Evolutionary conservation across 2,329 filamentous ascomycete species (phyloP).

Genomic region (Raffaelea arxii): DNA sequence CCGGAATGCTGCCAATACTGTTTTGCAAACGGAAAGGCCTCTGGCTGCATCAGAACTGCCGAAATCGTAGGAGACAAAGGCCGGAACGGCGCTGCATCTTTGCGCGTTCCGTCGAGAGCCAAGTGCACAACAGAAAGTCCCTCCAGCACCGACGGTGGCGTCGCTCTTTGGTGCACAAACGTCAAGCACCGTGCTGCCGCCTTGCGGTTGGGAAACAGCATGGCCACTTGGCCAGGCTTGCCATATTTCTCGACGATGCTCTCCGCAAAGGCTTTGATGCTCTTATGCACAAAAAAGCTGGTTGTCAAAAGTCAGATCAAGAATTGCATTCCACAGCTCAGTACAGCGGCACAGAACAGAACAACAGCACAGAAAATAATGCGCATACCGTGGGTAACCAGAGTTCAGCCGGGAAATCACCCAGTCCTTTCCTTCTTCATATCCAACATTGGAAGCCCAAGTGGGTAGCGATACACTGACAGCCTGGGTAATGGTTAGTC

Average conservation of each 20-base stretch:
- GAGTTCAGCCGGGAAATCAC: conserved; percentile 78
- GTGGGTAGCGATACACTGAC: conserved; percentile 93
- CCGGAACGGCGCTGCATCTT: conserved; percentile 39
- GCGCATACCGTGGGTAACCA: conserved; percentile 73
- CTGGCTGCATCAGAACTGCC: conserved; percentile 61
- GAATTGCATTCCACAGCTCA: no score
- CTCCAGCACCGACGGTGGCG: conserved; percentile 34
- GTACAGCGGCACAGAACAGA: no score
- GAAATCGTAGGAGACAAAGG: conserved; percentile 52
- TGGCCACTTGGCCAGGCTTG: conserved; percentile 53
- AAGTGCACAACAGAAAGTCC: conserved; percentile 52
- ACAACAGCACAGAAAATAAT: no score
- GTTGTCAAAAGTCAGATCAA: no score
- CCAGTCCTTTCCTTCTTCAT: conserved; percentile 86
- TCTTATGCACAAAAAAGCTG: conserved; percentile 86
- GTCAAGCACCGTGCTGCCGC: conserved; percentile 63
- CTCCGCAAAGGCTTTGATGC: conserved; percentile 62
- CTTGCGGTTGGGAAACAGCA: conserved; percentile 68
- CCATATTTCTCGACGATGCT: conserved; percentile 59
- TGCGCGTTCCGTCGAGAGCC: conserved; percentile 47
- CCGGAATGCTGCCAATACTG: conserved; percentile 96
- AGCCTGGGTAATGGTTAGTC: conserved; percentile 44
- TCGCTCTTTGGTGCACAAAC: conserved; percentile 56
- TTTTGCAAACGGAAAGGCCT: conserved; percentile 66
- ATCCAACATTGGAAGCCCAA: conserved; percentile 83